Percentiles rank a stretch among this genome's conserved stretches.
Conservation (phyloP, 352 stramenopile genomes). For the Globisporangium takayamanum region DNA sequence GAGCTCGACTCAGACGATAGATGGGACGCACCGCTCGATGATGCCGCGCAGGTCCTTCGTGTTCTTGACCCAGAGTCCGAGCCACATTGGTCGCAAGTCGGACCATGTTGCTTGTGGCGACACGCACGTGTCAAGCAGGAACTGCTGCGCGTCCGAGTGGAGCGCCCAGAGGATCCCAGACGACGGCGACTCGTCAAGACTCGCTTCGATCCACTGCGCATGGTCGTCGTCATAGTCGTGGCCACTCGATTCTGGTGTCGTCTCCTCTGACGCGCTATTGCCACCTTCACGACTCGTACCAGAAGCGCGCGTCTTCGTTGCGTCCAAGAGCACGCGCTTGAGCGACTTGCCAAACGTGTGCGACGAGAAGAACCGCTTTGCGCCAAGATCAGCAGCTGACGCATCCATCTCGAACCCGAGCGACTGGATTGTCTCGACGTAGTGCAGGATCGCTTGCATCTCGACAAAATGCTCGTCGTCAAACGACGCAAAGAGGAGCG, state of each 20-base stretch:
- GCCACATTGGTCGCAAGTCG: conserved; percentile 58
- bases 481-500: conserved; percentile 58
- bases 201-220: conserved; percentile 5
- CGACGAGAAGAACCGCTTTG: conserved; percentile 72
- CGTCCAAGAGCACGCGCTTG: conserved; percentile 28
- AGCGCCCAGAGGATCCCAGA: conserved; percentile 74
- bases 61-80: conserved; percentile 78
- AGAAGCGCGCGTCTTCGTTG: conserved; percentile 13
- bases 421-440: conserved; percentile 61
- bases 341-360: conserved; percentile 57
- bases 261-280: conserved; percentile 12
- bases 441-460: conserved; percentile 64
- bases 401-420: conserved; percentile 74
- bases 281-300: conserved; percentile 3
- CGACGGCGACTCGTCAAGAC: conserved; percentile 50
- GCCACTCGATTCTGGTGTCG: neutral
- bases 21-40: conserved; percentile 41
- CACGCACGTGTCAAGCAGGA: conserved; percentile 69
- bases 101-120: conserved; percentile 52
- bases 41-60: conserved; percentile 57
- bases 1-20: neutral
- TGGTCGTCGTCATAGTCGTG: neutral
- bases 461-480: conserved; percentile 60
- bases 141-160: conserved; percentile 77
- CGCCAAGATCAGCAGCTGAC: conserved; percentile 65